Evolutionary conservation across 2,329 filamentous ascomycete species (phyloP).

Genomic region (Xylaria digitata): DNA sequence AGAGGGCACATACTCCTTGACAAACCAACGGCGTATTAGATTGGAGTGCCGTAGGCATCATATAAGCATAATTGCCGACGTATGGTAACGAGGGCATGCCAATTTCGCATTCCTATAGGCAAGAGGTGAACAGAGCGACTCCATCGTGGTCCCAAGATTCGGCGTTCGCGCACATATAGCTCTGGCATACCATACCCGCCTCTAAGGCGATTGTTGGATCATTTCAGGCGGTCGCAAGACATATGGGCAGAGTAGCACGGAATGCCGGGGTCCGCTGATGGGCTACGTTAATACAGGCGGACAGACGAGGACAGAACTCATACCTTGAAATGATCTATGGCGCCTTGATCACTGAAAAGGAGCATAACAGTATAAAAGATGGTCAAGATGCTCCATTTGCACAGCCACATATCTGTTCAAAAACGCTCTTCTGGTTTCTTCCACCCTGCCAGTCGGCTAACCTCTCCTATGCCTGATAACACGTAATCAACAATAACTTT

Average conservation of each 20-base stretch:
- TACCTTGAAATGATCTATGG: constrained; percentile 18
- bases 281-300: constrained; percentile 1
- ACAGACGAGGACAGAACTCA: constrained; percentile 7
- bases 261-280: not conserved
- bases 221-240: not conserved
- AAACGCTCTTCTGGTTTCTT: constrained; percentile 56
- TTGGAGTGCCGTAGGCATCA: not conserved
- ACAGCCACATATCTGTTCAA: constrained; percentile 41
- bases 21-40: not conserved
- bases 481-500: constrained; percentile 72
- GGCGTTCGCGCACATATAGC: not conserved
- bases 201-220: not conserved
- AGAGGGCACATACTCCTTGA: constrained; percentile 12
- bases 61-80: not conserved
- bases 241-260: constrained; percentile 7
- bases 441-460: constrained; percentile 55
- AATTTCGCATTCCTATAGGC: not conserved
- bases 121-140: not conserved
- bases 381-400: constrained; percentile 17
- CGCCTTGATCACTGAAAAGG: not conserved
- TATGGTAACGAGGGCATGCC: not conserved
- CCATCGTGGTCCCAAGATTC: not conserved
- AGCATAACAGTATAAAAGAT: constrained; percentile 27
- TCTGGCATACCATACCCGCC: not conserved
- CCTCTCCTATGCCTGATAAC: constrained; percentile 63